Percentiles rank a stretch among this genome's conserved stretches.
Evolutionary conservation across 225 moss, liverwort and hornwort species (phyloP).

Genomic region (Rhytidiadelphus loreus): DNA sequence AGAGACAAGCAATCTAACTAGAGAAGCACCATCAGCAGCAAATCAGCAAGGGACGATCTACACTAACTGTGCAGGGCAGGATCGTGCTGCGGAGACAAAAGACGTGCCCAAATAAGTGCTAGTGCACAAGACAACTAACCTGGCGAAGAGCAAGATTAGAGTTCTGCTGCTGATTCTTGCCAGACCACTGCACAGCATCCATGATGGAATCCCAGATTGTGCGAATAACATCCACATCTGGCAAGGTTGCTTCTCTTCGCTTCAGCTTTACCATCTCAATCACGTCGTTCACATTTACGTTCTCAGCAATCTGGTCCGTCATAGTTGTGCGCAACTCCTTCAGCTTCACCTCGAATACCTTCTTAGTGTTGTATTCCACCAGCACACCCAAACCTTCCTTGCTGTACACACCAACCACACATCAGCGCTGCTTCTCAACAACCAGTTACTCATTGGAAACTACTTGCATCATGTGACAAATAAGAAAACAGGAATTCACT

Average conservation of each 20-base stretch:
- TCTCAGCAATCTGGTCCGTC: constrained; percentile 77
- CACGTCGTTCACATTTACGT: constrained; percentile 69
- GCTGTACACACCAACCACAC: constrained; percentile 2
- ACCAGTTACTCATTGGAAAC: background rate
- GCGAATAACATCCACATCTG: constrained; percentile 82
- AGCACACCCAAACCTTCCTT: constrained; percentile 86
- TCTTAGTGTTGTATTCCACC: constrained; percentile 91
- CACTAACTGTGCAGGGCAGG: background rate
- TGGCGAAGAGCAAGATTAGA: constrained; percentile 80
- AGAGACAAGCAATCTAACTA: background rate
- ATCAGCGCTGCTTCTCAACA: background rate
- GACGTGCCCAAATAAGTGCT: background rate
- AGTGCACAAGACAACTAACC: constrained; percentile 3
- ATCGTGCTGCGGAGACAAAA: background rate
- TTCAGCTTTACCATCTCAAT: constrained; percentile 84
- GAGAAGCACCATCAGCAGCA: background rate
- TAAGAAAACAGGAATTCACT: background rate
- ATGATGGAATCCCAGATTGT: constrained; percentile 96
- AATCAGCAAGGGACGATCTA: background rate
- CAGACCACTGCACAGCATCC: constrained; percentile 97
- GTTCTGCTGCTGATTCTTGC: constrained; percentile 96
- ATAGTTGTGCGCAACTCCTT: constrained; percentile 71
- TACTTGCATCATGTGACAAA: background rate
- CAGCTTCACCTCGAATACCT: constrained; percentile 92
- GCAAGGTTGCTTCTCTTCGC: constrained; percentile 76